A percentile compares a stretch with the other conserved stretches of the same genome.
Conservation (phyloP, 108 stramenopile species). For the Nannochloropsis granulata region DNA sequence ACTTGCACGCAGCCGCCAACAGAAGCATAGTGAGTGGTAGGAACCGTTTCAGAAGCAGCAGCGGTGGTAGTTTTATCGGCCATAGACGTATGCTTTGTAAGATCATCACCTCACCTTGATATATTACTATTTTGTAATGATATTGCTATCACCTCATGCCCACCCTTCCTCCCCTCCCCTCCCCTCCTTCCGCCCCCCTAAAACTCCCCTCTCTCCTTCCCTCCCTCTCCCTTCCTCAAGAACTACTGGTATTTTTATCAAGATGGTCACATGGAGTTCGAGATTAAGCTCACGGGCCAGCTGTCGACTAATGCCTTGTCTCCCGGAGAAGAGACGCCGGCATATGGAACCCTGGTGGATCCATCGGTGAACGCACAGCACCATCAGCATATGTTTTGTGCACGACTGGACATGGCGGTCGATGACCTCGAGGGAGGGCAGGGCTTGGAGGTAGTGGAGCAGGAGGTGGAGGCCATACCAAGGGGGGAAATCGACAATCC, state of each 20-base stretch:
- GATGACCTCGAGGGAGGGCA: constrained; percentile 27
- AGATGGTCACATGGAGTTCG: constrained; percentile 32
- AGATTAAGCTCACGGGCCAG: constrained; percentile 45
- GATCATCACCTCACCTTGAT: no score
- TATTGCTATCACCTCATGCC: no score
- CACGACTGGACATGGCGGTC: constrained; percentile 51
- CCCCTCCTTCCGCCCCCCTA: neutral
- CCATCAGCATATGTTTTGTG: constrained; percentile 60
- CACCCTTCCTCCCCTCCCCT: neutral
- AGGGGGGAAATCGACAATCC: neutral
- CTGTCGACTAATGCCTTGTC: constrained; percentile 50
- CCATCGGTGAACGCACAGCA: constrained; percentile 55
- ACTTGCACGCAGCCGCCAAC: no score
- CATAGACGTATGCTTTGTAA: no score
- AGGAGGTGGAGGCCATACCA: neutral
- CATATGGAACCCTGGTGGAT: constrained; percentile 44
- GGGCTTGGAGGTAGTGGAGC: neutral
- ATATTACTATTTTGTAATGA: no score
- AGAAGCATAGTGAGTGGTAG: no score
- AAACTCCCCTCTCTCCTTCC: neutral
- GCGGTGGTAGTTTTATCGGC: no score
- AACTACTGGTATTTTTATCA: neutral
- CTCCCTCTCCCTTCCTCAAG: neutral
- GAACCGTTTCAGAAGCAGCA: no score
- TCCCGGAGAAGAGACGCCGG: constrained; percentile 34